phyloP scores from a whole-genome alignment of 345 rosid genomes.

The Aegle marmelos region DNA sequence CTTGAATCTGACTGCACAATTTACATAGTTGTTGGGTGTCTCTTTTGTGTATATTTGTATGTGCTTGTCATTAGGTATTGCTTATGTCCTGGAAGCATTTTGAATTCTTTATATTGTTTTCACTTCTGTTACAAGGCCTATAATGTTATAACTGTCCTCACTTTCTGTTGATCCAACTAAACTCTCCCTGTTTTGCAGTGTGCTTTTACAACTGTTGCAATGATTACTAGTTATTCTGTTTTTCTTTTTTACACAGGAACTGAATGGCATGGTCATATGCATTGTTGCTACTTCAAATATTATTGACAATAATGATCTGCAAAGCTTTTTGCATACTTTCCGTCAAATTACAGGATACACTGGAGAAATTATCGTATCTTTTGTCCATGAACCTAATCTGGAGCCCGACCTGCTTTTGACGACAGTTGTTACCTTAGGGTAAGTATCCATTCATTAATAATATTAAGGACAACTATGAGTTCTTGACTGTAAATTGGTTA shows the following conservation, averaged over 20 bases:
- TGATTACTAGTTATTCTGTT: not conserved
- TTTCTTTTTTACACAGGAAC: conserved; percentile 38
- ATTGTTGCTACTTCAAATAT: conserved; percentile 53
- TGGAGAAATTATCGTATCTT: conserved; percentile 56
- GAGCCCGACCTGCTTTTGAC: conserved; percentile 59
- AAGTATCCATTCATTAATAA: conserved; percentile 13
- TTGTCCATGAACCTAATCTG: conserved; percentile 60
- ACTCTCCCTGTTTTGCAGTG: not conserved
- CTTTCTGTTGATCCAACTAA: not conserved
- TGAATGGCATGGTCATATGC: conserved; percentile 61
- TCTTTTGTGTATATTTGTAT: not conserved
- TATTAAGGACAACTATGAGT: conserved; percentile 1
- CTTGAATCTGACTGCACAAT: not conserved
- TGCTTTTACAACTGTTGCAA: conserved; percentile 1
- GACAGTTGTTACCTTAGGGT: conserved; percentile 66
- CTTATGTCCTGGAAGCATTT: not conserved
- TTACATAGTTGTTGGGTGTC: not conserved
- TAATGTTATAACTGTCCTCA: not conserved
- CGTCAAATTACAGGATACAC: conserved; percentile 57
- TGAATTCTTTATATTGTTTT: not conserved
- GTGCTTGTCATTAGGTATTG: not conserved
- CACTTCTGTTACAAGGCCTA: not conserved
- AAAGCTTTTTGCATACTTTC: conserved; percentile 51
- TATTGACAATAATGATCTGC: conserved; percentile 38
- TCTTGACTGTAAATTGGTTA: not conserved